Evolutionary conservation across 2,329 filamentous ascomycete species (phyloP).

Genomic region (Fusarium sp.): DNA sequence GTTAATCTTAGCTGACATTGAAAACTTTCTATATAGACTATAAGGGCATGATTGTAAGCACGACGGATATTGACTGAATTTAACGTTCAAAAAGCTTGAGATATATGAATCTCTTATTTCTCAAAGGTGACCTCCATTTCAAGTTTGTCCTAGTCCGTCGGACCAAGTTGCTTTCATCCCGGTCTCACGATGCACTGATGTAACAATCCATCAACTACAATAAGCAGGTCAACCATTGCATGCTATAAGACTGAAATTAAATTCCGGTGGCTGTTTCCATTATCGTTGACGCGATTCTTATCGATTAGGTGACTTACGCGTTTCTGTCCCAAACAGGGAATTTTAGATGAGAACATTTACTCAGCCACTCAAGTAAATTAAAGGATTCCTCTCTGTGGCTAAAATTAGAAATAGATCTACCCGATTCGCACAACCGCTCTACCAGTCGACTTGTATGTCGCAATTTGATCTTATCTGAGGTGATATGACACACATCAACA

Average conservation of each 20-base stretch:
- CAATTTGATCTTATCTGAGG: not conserved
- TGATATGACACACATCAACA: not conserved
- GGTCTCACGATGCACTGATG: accelerated
- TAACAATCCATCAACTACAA: accelerated
- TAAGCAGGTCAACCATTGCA: not conserved
- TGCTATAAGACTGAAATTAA: not conserved
- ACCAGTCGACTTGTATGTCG: not conserved
- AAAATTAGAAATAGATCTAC: not conserved
- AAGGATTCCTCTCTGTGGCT: not conserved
- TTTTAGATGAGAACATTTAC: not conserved
- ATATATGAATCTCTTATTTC: accelerated
- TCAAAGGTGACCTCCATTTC: accelerated
- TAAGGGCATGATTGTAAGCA: too few relatives aligned
- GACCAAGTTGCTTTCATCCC: too few relatives aligned
- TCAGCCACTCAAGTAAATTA: not conserved
- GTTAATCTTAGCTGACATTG: too few relatives aligned
- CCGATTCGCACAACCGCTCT: accelerated
- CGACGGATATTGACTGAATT: too few relatives aligned
- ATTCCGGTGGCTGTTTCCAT: not conserved
- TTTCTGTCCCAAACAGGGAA: not conserved
- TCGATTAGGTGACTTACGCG: not conserved
- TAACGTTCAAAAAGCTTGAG: accelerated
- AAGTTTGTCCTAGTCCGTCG: too few relatives aligned
- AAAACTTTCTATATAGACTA: accelerated
- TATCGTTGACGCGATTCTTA: accelerated